Evolutionary conservation across 768 basidiomycete species (phyloP).

Genomic region (Pisolithus marmoratus): DNA sequence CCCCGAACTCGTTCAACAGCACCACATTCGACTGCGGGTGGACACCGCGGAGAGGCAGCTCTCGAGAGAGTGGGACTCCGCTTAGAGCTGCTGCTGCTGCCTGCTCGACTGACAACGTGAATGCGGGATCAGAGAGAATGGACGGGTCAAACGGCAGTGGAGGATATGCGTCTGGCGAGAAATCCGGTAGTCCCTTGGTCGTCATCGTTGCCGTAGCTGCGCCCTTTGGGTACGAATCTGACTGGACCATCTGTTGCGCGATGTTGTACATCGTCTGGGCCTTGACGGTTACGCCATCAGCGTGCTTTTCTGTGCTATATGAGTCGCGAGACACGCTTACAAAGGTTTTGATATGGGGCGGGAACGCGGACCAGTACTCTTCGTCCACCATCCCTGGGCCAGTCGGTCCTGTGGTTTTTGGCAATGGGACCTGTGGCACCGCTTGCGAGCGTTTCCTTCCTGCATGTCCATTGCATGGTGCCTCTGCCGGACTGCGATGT

Average conservation of each 20-base stretch:
- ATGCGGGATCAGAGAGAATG: slow-evolving; percentile 50
- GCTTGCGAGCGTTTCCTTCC: slow-evolving; percentile 20
- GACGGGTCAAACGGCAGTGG: slow-evolving; percentile 45
- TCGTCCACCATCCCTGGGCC: slow-evolving; percentile 38
- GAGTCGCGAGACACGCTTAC: slow-evolving; percentile 39
- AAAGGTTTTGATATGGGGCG: slow-evolving; percentile 63
- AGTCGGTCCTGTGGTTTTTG: slow-evolving; percentile 19
- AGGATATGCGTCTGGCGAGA: slow-evolving; percentile 38
- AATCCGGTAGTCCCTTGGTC: slow-evolving; percentile 31
- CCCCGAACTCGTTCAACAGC: slow-evolving; percentile 34
- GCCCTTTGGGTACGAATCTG: slow-evolving; percentile 33
- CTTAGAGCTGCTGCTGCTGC: slow-evolving; percentile 34
- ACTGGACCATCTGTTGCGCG: slow-evolving; percentile 60
- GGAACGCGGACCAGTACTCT: slow-evolving; percentile 66
- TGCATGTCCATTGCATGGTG: slow-evolving; percentile 21
- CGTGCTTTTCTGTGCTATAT: slow-evolving; percentile 10
- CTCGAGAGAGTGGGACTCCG: slow-evolving; percentile 23
- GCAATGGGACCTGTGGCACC: slow-evolving; percentile 12
- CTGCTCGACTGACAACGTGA: slow-evolving; percentile 47
- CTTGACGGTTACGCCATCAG: slow-evolving; percentile 36
- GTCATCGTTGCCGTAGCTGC: slow-evolving; percentile 27
- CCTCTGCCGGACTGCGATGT: slow-evolving; percentile 39
- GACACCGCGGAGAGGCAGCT: slow-evolving; percentile 28
- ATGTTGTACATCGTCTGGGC: slow-evolving; percentile 63
- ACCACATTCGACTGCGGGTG: slow-evolving; percentile 31